phyloP scores from a whole-genome alignment of 1,139 yeast genomes.

The Diutina scorzettiae region DNA sequence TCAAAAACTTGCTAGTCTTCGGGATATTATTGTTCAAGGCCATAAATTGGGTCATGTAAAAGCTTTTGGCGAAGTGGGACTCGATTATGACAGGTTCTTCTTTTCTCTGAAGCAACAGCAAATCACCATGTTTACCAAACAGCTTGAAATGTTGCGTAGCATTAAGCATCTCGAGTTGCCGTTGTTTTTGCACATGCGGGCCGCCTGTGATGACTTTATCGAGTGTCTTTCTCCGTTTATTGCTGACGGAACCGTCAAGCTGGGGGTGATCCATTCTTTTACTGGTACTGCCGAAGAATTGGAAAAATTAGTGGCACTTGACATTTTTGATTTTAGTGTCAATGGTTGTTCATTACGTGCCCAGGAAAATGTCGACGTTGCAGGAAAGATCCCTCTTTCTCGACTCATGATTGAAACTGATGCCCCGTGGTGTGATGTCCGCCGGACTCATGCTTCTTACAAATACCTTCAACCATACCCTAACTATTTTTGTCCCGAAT shows the following conservation, averaged over 20 bases:
- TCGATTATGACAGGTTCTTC: conserved; percentile 84
- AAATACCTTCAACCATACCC: conserved; percentile 43
- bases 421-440: conserved; percentile 97
- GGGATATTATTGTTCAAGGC: conserved; percentile 38
- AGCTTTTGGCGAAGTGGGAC: conserved; percentile 88
- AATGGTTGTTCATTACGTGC: conserved; percentile 90
- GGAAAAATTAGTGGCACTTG: conserved; percentile 37
- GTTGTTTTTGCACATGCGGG: conserved; percentile 80
- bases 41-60: conserved; percentile 37
- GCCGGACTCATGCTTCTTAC: conserved; percentile 72
- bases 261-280: conserved; percentile 86
- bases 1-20: conserved; percentile 35
- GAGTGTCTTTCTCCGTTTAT: conserved; percentile 46
- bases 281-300: conserved; percentile 71
- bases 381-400: conserved; percentile 51
- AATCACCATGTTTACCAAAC: conserved; percentile 51
- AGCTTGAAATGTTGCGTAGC: conserved; percentile 48
- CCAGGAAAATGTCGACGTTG: conserved; percentile 60
- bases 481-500: conserved; percentile 39
- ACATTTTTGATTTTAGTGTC: conserved; percentile 60
- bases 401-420: conserved; percentile 80
- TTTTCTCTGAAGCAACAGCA: conserved; percentile 64
- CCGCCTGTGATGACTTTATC: conserved; percentile 74
- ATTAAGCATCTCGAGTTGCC: conserved; percentile 47
- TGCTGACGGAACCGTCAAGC: conserved; percentile 28